Conservation (phyloP, 2,329 filamentous ascomycete genomes). For the Acrodontium crateriforme region DNA sequence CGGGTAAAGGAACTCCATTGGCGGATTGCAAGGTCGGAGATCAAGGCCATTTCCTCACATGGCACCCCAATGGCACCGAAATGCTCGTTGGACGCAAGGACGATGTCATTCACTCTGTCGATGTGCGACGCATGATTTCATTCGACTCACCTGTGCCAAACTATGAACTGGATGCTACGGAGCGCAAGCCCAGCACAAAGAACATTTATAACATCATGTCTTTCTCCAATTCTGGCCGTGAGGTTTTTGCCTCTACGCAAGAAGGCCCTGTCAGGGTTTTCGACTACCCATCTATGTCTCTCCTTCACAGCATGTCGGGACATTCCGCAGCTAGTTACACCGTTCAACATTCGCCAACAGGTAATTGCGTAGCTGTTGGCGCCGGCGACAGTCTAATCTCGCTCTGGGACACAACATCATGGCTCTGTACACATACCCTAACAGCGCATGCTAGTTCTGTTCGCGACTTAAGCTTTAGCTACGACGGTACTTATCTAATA, state of each 20-base stretch:
- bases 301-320: slow-evolving; percentile 48
- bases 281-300: slow-evolving; percentile 46
- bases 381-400: slow-evolving; percentile 62
- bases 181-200: slow-evolving; percentile 12
- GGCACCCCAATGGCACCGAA: slow-evolving; percentile 57
- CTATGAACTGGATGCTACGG: slow-evolving; percentile 6
- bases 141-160: slow-evolving; percentile 1
- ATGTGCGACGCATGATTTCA: slow-evolving; percentile 13
- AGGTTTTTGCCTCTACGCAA: slow-evolving; percentile 56
- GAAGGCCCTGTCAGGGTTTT: slow-evolving; percentile 60
- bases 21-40: slow-evolving; percentile 41
- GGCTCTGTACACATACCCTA: slow-evolving; percentile 61
- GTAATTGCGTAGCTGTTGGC: slow-evolving; percentile 58
- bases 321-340: slow-evolving; percentile 61
- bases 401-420: slow-evolving; percentile 65
- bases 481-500: slow-evolving; percentile 61
- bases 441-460: slow-evolving; percentile 53
- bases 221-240: slow-evolving; percentile 60
- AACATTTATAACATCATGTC: slow-evolving; percentile 55
- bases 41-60: slow-evolving; percentile 39
- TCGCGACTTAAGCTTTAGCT: slow-evolving; percentile 60
- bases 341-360: slow-evolving; percentile 56
- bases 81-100: slow-evolving; percentile 64
- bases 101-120: slow-evolving; percentile 21
- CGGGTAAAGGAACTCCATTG: slow-evolving; percentile 28